Evolutionary conservation across 257 asterid genomes (phyloP).

Genomic region (Salvia splendens): DNA sequence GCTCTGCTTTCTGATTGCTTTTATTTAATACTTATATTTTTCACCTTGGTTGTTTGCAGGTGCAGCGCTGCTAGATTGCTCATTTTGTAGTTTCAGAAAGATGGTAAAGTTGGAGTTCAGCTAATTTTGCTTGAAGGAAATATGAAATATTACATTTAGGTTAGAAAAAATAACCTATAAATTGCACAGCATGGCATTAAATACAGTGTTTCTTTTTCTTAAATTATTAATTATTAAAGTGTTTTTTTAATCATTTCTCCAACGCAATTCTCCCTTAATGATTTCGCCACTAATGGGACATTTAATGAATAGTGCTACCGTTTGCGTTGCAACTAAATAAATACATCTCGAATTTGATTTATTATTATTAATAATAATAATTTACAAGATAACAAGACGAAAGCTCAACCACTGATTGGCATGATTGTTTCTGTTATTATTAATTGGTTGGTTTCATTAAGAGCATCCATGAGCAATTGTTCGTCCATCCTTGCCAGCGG

Average conservation of each 20-base stretch:
- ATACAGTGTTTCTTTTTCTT: background rate
- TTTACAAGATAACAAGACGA: no score
- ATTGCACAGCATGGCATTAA: slow-evolving; percentile 13
- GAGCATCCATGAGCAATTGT: no score
- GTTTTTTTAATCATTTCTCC: background rate
- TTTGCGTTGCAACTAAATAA: no score
- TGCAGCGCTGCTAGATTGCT: slow-evolving; percentile 35
- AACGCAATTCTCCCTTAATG: background rate
- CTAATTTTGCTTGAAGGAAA: slow-evolving; percentile 30
- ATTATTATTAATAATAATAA: no score
- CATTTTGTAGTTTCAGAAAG: slow-evolving; percentile 32
- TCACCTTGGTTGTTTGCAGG: slow-evolving; percentile 33
- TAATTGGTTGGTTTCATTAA: background rate
- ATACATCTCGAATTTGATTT: no score
- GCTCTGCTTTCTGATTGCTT: slow-evolving; percentile 9
- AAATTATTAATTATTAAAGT: background rate
- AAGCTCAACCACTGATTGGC: no score
- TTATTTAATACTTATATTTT: background rate
- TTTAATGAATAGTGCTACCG: no score
- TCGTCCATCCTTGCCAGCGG: no score
- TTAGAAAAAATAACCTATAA: slow-evolving; percentile 31
- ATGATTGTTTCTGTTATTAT: background rate
- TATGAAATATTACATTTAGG: slow-evolving; percentile 27
- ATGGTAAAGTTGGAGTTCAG: slow-evolving; percentile 16
- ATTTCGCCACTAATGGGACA: background rate